Base-by-base conservation (phyloP, 2,329 filamentous ascomycete genomes). In the Colletotrichum sublineola region DNA sequence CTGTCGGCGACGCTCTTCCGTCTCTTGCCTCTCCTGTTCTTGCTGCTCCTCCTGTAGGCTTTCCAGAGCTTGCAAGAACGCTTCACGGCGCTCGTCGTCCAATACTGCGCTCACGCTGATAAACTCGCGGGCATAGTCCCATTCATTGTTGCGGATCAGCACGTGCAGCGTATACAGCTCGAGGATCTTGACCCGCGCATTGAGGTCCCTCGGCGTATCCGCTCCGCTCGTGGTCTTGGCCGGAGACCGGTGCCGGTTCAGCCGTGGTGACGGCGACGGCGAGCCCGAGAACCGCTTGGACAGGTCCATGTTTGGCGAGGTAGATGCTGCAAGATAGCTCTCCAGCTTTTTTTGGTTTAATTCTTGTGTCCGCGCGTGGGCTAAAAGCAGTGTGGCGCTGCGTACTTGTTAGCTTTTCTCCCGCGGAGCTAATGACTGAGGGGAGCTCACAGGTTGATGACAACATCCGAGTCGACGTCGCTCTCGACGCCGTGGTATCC, bases 161-260 rank as follows among this genome's bases (percentile, higher is more conserved):
- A 98, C 94, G 79, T 99, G 96, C 5, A 99, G 88, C 1, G 95
- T 97, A 81, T 98, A 99, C 11, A 99, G 87, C 83, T 99, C 96
- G 63, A 99, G 89, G 53, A 99, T 93, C 84, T 97, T 97, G 75
- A 98, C 91, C 57, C 95, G 89, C 5, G 94, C 91, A 76, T 93
- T 92, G 46, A 97, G 89, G 79, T 97, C 94, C 74, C 94, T 91
- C 0, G 94, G 94, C 0, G 94, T 97, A 79, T 94, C 91, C 52
- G 94, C 91, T 71, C 94, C 94, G 72, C 88, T 90, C 20, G 84
- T 78, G 44, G 83, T 84, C 75, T 82, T 86, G 24, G 86, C 85
- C 1, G 83, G 83, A 29, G 87, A 87, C 60, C 82, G 82, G 72
- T 83, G 82, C 42, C 85, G 79, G 74, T 79, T 75, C 57, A 79